These are phyloP conservation scores for Podospora pseudoanserina DNA, from an alignment of 495 filamentous ascomycete species.

Conservation along the genomic window DNA sequence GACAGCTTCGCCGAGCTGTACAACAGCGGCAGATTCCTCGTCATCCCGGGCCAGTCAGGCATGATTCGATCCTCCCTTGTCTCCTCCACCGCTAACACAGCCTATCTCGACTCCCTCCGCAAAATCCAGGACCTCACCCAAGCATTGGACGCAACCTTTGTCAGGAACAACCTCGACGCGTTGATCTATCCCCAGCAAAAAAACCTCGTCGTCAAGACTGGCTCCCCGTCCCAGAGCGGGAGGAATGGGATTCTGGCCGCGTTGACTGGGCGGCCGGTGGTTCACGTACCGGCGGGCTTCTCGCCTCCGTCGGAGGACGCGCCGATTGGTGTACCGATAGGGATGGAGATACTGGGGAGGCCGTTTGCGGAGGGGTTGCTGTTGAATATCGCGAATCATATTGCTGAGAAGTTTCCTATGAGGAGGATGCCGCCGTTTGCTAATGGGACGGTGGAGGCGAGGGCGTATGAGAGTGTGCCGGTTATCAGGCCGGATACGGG, in stretches of 20 bases:
- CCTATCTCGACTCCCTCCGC: constrained; percentile 41
- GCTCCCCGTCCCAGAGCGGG: constrained; percentile 51
- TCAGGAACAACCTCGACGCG: constrained; percentile 48
- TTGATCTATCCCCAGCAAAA: constrained; percentile 65
- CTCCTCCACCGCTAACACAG: constrained; percentile 44
- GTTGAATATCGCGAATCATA: constrained; percentile 44
- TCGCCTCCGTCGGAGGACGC: constrained; percentile 45
- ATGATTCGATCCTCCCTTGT: constrained; percentile 48
- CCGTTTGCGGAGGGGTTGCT: constrained; percentile 52
- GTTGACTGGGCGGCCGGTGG: constrained; percentile 59
- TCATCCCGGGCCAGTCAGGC: constrained; percentile 53
- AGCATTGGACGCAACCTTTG: constrained; percentile 48
- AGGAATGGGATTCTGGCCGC: constrained; percentile 65
- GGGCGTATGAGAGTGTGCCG: constrained; percentile 40
- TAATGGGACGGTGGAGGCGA: constrained; percentile 32
- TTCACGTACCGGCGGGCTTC: constrained; percentile 53
- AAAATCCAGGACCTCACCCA: constrained; percentile 48
- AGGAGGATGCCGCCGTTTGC: constrained; percentile 46
- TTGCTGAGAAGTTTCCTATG: constrained; percentile 43
- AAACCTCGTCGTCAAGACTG: constrained; percentile 58
- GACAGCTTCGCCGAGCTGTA: constrained; percentile 46
- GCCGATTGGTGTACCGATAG: constrained; percentile 56
- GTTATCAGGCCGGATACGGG: constrained; percentile 35
- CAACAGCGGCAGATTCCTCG: constrained; percentile 45
- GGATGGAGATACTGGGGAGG: constrained; percentile 60